These are phyloP conservation scores for Ustilago xerochloae DNA, from an alignment of 1,284 basidiomycete species.

Conservation along the genomic window DNA sequence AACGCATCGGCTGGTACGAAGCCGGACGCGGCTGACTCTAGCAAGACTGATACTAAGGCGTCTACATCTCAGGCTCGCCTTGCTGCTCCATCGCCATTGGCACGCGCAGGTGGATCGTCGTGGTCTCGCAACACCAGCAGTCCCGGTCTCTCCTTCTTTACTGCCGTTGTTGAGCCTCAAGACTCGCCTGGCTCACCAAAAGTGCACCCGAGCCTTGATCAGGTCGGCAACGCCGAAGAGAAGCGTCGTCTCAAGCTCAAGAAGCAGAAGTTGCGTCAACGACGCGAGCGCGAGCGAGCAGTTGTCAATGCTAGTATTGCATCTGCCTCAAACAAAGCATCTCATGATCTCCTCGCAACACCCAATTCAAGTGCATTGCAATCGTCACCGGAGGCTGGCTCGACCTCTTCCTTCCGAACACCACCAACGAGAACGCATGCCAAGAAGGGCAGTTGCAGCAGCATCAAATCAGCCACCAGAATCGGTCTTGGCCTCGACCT, in stretches of 20 bases:
- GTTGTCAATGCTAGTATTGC: constrained; percentile 11
- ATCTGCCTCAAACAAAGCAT: constrained; percentile 6
- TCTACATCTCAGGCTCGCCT: constrained; percentile 22
- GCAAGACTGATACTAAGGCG: constrained; percentile 12
- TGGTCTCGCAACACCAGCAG: constrained; percentile 50
- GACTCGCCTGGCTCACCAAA: constrained; percentile 34
- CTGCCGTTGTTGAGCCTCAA: constrained; percentile 43
- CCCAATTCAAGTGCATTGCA: constrained; percentile 28
- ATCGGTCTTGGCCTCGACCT: constrained; percentile 48
- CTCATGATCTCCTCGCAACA: constrained; percentile 25
- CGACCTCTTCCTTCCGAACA: constrained; percentile 29
- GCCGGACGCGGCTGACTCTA: constrained; percentile 7
- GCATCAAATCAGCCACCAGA: constrained; percentile 23
- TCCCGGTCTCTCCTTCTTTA: constrained; percentile 55
- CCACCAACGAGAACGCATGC: constrained; percentile 25
- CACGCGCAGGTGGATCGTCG: constrained; percentile 14
- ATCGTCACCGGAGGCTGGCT: constrained; percentile 30
- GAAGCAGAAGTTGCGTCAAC: constrained; percentile 47
- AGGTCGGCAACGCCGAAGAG: constrained; percentile 56
- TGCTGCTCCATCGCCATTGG: constrained; percentile 23
- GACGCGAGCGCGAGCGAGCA: constrained; percentile 35
- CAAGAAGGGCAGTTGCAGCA: constrained; percentile 30
- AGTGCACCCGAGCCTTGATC: constrained; percentile 50
- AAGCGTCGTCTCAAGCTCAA: constrained; percentile 51
- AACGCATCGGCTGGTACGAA: neutral